phyloP scores from a whole-genome alignment of 257 asterid species.

The Linaria vulgaris region DNA sequence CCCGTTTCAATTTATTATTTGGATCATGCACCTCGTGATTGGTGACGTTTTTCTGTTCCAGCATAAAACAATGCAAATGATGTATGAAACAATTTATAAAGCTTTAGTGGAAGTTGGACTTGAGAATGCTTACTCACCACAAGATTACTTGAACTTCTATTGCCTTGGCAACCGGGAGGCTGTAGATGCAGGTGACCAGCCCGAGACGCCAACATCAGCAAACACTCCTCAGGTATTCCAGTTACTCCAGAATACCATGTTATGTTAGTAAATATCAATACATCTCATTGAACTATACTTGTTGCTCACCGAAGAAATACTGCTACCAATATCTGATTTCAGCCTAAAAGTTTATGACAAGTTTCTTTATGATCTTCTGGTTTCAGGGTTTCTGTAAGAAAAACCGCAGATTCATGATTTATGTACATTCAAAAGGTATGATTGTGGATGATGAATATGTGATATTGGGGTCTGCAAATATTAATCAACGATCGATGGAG shows the following conservation, averaged over 20 bases:
- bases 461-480: conserved; percentile 88
- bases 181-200: conserved; percentile 28
- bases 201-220: conserved; percentile 48
- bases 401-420: conserved; percentile 90
- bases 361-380: conserved; percentile 1
- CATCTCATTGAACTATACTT: neutral
- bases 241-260: too few relatives aligned
- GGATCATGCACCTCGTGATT: neutral
- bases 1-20: neutral
- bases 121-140: conserved; percentile 72
- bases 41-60: conserved; percentile 13
- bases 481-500: conserved; percentile 93
- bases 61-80: conserved; percentile 99
- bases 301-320: neutral
- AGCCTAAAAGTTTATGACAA: neutral
- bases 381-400: conserved; percentile 77
- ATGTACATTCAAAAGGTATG: conserved; percentile 98
- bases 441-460: conserved; percentile 91
- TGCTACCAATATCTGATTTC: neutral
- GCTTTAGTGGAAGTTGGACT: conserved; percentile 96
- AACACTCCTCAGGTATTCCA: conserved; percentile 79
- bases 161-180: conserved; percentile 97
- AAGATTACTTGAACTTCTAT: conserved; percentile 82
- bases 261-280: too few relatives aligned
- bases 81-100: conserved; percentile 91